Conservation (phyloP, 148 eudicot genomes). For the Linanthus parryae region DNA sequence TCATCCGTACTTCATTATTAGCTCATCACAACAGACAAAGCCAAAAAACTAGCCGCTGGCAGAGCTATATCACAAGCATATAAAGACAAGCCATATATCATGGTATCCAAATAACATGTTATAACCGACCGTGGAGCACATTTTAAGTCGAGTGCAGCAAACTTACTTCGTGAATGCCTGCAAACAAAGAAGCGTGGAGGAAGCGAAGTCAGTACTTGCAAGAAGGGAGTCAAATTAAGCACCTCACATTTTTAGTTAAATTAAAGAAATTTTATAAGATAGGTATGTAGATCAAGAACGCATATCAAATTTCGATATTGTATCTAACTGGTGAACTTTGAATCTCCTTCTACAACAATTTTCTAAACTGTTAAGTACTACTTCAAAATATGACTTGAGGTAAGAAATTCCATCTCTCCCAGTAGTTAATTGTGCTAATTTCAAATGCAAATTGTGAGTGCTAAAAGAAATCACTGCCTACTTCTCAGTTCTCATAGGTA, state of each 20-base stretch:
- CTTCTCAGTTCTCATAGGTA: too few species aligned
- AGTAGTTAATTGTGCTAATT: too few species aligned
- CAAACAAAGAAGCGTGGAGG: slow-evolving; percentile 21
- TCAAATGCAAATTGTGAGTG: too few species aligned
- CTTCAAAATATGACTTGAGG: too few species aligned
- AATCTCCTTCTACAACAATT: not conserved
- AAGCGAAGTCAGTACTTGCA: not conserved
- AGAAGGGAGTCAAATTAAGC: not conserved
- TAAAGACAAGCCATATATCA: not conserved
- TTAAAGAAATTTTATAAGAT: not conserved
- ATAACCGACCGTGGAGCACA: not conserved
- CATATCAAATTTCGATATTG: too few species aligned
- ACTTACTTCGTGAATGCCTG: slow-evolving; percentile 99
- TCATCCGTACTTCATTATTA: not conserved
- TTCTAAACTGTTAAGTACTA: not conserved
- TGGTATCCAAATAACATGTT: not conserved
- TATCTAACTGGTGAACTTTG: too few species aligned
- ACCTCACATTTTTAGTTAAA: not conserved
- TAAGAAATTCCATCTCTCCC: too few species aligned
- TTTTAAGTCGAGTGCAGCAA: slow-evolving; percentile 13
- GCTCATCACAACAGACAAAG: not conserved
- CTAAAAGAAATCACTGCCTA: too few species aligned
- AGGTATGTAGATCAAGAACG: too few species aligned
- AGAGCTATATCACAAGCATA: slow-evolving; percentile 3
- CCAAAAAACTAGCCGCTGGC: not conserved